These are phyloP conservation scores for Alloteropsis semialata DNA, from an alignment of 176 grass and related monocot genomes.

Conservation along the genomic window DNA sequence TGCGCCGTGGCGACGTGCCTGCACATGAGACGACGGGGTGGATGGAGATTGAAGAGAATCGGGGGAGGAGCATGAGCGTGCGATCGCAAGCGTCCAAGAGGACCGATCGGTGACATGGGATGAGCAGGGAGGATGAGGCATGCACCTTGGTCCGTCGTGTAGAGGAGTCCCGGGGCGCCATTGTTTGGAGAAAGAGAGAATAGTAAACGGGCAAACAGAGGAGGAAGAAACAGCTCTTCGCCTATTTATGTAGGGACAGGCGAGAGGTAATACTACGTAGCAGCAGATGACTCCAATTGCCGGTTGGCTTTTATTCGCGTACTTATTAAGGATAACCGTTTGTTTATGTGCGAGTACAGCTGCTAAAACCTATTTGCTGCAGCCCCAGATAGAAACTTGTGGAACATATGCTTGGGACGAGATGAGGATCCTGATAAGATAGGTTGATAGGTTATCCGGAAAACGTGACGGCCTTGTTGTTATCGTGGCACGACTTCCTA, in stretches of 20 bases:
- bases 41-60: not conserved
- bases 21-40: not conserved
- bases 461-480: not conserved
- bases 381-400: not conserved
- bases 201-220: not conserved
- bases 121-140: not conserved
- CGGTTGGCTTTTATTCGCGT: not conserved
- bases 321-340: not conserved
- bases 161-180: not conserved
- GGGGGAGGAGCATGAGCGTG: not conserved
- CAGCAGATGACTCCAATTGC: not conserved
- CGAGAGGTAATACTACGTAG: not conserved
- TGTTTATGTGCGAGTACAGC: not conserved
- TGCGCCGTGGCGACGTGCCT: not conserved
- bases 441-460: not conserved
- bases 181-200: not conserved
- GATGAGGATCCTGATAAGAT: too few relatives aligned
- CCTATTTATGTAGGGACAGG: conserved; percentile 21
- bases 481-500: not conserved
- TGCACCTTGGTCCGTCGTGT: not conserved
- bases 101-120: not conserved
- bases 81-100: not conserved
- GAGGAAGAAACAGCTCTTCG: not conserved
- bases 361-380: not conserved
- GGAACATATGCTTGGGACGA: not conserved